These are phyloP conservation scores for Rhodotorula mucilaginosa DNA, from an alignment of 1,284 basidiomycete genomes.

Conservation along the genomic window DNA sequence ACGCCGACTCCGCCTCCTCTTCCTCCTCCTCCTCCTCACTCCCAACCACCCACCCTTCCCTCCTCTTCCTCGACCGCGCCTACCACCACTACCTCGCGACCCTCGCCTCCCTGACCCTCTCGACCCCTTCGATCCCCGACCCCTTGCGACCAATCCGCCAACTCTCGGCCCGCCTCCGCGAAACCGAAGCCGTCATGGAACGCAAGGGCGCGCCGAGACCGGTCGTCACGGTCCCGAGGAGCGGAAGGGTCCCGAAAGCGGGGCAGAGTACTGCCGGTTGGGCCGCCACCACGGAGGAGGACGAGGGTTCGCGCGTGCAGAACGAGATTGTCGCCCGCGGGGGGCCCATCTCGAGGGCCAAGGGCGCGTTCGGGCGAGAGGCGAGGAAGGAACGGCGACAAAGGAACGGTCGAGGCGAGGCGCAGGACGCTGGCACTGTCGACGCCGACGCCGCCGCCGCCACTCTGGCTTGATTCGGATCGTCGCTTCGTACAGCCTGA, in stretches of 20 bases:
- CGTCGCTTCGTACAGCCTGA: too few species aligned
- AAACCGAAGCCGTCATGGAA: slow-evolving; percentile 14
- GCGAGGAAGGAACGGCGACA: neutral
- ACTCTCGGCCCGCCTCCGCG: slow-evolving; percentile 28
- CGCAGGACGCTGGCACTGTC: neutral
- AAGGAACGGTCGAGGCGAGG: neutral
- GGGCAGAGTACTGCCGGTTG: slow-evolving; percentile 29
- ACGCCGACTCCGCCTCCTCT: neutral
- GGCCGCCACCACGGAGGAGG: neutral
- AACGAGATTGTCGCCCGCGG: neutral
- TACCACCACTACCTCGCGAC: slow-evolving; percentile 40
- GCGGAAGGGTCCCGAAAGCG: slow-evolving; percentile 17
- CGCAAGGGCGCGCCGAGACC: slow-evolving; percentile 21
- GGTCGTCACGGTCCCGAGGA: slow-evolving; percentile 31
- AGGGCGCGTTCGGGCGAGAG: slow-evolving; percentile 16
- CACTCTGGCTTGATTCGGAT: neutral
- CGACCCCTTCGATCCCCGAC: slow-evolving; percentile 17
- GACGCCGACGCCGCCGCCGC: neutral
- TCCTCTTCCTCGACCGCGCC: slow-evolving; percentile 38
- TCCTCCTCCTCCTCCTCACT: neutral
- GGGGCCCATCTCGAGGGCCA: slow-evolving; percentile 33
- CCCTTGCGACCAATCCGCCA: slow-evolving; percentile 22
- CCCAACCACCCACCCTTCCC: slow-evolving; percentile 13
- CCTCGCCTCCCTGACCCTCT: slow-evolving; percentile 35
- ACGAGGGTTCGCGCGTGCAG: neutral